Conservation (phyloP, 1,284 basidiomycete genomes). For the Schizophyllum amplum region DNA sequence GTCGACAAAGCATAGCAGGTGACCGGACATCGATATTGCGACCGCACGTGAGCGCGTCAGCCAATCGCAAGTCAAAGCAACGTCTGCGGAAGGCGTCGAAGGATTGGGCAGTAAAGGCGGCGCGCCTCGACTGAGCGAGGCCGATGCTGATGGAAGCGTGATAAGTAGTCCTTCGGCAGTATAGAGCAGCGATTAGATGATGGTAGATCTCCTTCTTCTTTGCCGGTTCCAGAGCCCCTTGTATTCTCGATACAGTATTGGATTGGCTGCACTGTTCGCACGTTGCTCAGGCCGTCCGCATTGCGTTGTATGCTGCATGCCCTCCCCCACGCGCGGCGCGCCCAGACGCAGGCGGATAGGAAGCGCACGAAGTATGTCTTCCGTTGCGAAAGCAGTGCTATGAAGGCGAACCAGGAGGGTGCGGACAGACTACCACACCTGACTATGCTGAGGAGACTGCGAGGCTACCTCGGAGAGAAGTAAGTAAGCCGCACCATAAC, state of each 20-base stretch:
- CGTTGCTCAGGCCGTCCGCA: neutral
- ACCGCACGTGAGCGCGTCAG: too few relatives aligned
- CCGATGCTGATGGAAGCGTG: too few relatives aligned
- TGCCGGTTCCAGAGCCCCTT: neutral
- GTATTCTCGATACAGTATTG: neutral
- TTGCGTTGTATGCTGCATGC: too few relatives aligned
- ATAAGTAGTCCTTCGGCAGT: too few relatives aligned
- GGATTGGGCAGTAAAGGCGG: too few relatives aligned
- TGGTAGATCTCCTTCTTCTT: neutral
- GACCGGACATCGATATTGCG: too few relatives aligned
- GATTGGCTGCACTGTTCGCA: neutral
- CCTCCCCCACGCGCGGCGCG: too few relatives aligned
- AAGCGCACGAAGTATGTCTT: neutral
- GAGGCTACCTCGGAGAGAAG: neutral
- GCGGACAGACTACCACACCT: neutral
- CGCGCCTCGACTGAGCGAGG: too few relatives aligned
- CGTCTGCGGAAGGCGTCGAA: too few relatives aligned
- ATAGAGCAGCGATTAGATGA: neutral
- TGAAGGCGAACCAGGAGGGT: neutral
- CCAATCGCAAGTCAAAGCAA: too few relatives aligned
- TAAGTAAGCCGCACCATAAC: neutral
- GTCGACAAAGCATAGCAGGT: too few relatives aligned
- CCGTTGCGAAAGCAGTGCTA: neutral
- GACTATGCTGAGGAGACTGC: neutral
- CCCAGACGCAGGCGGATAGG: too few relatives aligned